A percentile compares a stretch with the other conserved stretches of the same genome.
These are phyloP conservation scores for Boletellus ananiceps DNA, from an alignment of 768 basidiomycete species.

Conservation along the genomic window DNA sequence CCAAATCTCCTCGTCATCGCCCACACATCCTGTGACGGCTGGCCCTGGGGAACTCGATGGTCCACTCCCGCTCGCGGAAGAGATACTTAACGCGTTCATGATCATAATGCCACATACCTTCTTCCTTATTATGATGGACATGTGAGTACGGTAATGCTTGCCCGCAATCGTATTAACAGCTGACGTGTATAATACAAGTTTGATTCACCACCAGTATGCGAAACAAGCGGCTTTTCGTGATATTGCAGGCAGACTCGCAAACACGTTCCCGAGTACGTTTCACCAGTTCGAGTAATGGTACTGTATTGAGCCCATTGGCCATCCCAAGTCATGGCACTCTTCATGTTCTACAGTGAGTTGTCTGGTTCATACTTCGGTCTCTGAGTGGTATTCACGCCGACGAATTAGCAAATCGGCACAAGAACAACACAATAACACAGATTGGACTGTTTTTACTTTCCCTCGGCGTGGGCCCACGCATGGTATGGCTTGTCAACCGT, in stretches of 20 bases:
- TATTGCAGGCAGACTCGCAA: slow-evolving; percentile 53
- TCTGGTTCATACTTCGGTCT: background rate
- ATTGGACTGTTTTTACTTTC: slow-evolving; percentile 55
- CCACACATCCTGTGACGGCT: background rate
- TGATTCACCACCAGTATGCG: slow-evolving; percentile 77
- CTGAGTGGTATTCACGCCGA: slow-evolving; percentile 1
- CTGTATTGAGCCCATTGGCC: slow-evolving; percentile 1
- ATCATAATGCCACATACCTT: slow-evolving; percentile 73
- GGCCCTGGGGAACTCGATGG: slow-evolving; percentile 31
- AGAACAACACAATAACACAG: slow-evolving; percentile 51
- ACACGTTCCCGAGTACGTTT: slow-evolving; percentile 69
- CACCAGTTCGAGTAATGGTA: background rate
- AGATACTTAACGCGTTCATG: slow-evolving; percentile 62
- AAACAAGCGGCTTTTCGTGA: slow-evolving; percentile 47
- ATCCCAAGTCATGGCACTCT: slow-evolving; percentile 61
- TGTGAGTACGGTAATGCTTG: slow-evolving; percentile 46
- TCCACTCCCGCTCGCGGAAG: slow-evolving; percentile 48
- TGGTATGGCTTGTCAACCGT: slow-evolving; percentile 67
- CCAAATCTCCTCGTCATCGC: slow-evolving; percentile 1
- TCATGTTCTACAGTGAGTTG: slow-evolving; percentile 42
- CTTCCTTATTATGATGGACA: slow-evolving; percentile 76
- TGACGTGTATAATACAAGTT: slow-evolving; percentile 35
- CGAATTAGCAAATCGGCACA: slow-evolving; percentile 55
- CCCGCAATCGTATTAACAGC: background rate
- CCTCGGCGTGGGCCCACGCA: slow-evolving; percentile 51